Conservation (phyloP, 768 basidiomycete species). For the Collybia sp. region DNA sequence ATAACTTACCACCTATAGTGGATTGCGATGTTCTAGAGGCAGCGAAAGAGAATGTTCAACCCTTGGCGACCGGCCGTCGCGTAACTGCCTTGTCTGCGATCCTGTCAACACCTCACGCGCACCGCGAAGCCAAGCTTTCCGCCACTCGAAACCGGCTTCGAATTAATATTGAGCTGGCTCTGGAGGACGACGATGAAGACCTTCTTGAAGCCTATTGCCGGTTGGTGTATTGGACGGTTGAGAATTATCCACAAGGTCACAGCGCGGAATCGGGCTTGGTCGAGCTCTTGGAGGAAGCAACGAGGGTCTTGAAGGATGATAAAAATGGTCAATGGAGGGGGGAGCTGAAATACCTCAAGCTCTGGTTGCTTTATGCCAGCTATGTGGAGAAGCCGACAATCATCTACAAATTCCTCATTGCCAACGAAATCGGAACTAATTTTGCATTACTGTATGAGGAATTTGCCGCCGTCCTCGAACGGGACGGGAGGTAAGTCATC, state of each 20-base stretch:
- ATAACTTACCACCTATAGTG: constrained; percentile 45
- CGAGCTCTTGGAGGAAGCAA: constrained; percentile 89
- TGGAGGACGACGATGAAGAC: constrained; percentile 82
- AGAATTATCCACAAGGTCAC: constrained; percentile 92
- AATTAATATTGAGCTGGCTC: constrained; percentile 65
- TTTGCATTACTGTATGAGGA: constrained; percentile 89
- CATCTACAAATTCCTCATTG: constrained; percentile 86
- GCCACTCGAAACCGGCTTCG: constrained; percentile 62
- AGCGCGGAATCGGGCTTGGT: constrained; percentile 87
- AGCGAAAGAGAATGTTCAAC: constrained; percentile 85
- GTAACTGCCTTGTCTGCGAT: constrained; percentile 74
- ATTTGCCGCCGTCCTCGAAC: constrained; percentile 79
- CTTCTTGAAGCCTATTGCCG: constrained; percentile 82
- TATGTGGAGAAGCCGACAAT: constrained; percentile 87
- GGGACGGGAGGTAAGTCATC: constrained; percentile 64
- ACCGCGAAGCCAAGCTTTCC: constrained; percentile 66
- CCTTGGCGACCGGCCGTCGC: constrained; percentile 72
- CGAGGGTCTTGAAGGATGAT: constrained; percentile 76
- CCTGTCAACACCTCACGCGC: constrained; percentile 71
- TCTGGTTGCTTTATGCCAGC: constrained; percentile 93
- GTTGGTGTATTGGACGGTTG: constrained; percentile 88
- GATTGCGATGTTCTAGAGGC: constrained; percentile 81
- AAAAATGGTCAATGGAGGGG: constrained; percentile 68
- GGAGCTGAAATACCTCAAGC: constrained; percentile 84
- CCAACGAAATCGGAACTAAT: constrained; percentile 84